phyloP scores from a whole-genome alignment of 352 stramenopile species.

The Phytopythium aichiense region DNA sequence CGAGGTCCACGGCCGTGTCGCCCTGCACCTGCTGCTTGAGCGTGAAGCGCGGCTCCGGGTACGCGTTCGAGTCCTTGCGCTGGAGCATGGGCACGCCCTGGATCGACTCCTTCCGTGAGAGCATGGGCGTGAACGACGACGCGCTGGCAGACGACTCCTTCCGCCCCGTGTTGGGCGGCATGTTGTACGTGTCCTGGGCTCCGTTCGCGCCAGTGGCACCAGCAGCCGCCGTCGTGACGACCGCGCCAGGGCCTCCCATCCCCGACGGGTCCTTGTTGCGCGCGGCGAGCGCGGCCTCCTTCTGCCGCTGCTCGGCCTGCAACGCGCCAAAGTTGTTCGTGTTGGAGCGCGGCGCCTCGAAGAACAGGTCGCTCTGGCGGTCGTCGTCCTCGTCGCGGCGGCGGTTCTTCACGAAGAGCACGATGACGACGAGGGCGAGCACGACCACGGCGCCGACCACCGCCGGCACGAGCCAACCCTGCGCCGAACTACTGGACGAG shows the following conservation, averaged over 20 bases:
- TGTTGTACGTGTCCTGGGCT: conserved; percentile 19
- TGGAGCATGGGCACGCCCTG: conserved; percentile 18
- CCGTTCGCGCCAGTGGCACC: conserved; percentile 16
- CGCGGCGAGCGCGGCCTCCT: conserved; percentile 5
- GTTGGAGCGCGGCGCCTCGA: conserved; percentile 54
- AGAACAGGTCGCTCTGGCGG: conserved; percentile 58
- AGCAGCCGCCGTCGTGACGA: conserved; percentile 3
- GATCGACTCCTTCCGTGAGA: conserved; percentile 33
- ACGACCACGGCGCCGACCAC: conserved; percentile 58
- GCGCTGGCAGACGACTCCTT: conserved; percentile 23
- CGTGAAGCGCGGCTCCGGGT: conserved; percentile 32
- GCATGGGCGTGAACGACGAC: conserved; percentile 13
- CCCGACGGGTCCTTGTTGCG: conserved; percentile 7
- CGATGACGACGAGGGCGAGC: conserved; percentile 48
- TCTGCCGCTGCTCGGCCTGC: conserved; percentile 9
- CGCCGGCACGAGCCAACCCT: conserved; percentile 51
- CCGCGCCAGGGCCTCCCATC: neutral
- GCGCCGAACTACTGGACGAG: conserved; percentile 17
- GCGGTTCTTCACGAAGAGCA: conserved; percentile 48
- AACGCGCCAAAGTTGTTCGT: conserved; percentile 30
- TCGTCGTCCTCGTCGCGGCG: conserved; percentile 43
- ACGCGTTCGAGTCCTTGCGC: conserved; percentile 29
- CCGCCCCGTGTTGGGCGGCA: conserved; percentile 18
- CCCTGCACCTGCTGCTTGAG: conserved; percentile 33
- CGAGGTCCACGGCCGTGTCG: conserved; percentile 21